Evolutionary conservation across 2,329 filamentous ascomycete genomes (phyloP), one percentile per base, ranked within the genome.

Genomic region (Fusarium sp.): DNA sequence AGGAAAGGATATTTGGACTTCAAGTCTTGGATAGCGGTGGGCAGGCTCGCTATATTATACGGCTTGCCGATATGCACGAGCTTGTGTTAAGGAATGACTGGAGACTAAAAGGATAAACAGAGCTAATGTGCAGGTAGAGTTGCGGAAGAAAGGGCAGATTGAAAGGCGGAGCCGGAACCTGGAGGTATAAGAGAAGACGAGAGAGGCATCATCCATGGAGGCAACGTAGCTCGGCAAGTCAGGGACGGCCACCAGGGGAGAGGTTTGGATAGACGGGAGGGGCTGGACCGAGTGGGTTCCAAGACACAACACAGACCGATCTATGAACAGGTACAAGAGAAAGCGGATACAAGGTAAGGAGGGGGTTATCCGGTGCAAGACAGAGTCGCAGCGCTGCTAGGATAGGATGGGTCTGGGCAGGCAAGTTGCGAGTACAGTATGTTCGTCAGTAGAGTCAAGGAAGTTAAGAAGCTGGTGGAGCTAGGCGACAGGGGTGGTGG

Each of bases 161-260:
- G 62, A 71, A 63, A 64, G 70, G 69, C 68, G 73, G 70, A 68
- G 71, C 63, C 55, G 73, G 71, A 74, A 72, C 73, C 73, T 73
- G 58, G 73, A 70, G 67, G 73, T 75, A 75, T 75, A 75, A 75
- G 65, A 75, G 73, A 65, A 71, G 63, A 70, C 57, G 68, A 53
- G 56, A 63, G 68, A 75, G 67, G 73, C 73, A 75, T 75, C 66
- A 75, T 74, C 73, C 71, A 74, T 75, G 73, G 58, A 66, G 53
- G 59, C 62, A 64, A 58, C 49, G 45, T 65, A 62, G 70, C 71
- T 71, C 64, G 60, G 65, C 63, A 73, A 67, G 65, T 57, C 54
- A 68, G 68, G 59, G 66, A 74, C 71, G 25, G 62, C 58, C 67
- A 71, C 63, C 69, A 73, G 69, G 71, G 68, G 69, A 67, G 56